Evolutionary conservation across 2,329 filamentous ascomycete genomes (phyloP).

Genomic region (Aspergillus ruber): DNA sequence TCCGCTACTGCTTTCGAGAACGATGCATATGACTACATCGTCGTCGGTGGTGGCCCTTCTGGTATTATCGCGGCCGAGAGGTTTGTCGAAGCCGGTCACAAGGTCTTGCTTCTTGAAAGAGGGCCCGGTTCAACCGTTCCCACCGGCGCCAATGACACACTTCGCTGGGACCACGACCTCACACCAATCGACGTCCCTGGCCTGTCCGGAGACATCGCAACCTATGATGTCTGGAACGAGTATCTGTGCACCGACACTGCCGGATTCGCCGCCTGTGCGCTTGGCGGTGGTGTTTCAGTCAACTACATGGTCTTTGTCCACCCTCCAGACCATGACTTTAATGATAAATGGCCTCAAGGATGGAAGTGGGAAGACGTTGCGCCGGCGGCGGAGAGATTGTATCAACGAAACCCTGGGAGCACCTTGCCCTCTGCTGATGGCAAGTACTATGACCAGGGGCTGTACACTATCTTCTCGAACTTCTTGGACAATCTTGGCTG

Average conservation of each 20-base stretch:
- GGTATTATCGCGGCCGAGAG: conserved; percentile 18
- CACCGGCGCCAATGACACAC: conserved; percentile 18
- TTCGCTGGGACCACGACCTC: conserved; percentile 15
- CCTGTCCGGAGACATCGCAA: conserved; percentile 18
- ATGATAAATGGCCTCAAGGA: conserved; percentile 64
- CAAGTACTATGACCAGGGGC: conserved; percentile 60
- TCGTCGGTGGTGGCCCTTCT: conserved; percentile 17
- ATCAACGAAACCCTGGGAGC: conserved; percentile 64
- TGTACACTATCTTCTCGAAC: conserved; percentile 56
- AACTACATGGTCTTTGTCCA: conserved; percentile 26
- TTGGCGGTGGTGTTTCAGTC: conserved; percentile 22
- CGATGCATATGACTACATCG: conserved; percentile 17
- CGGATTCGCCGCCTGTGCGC: conserved; percentile 19
- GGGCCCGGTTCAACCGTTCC: conserved; percentile 18
- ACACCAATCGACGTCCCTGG: conserved; percentile 22
- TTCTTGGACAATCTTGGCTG: conserved; percentile 58
- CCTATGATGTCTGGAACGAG: conserved; percentile 12
- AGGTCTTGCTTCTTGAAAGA: conserved; percentile 17
- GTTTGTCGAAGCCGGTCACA: conserved; percentile 18
- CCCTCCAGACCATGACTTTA: conserved; percentile 59
- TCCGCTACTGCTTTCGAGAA: conserved; percentile 12
- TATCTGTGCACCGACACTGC: conserved; percentile 17
- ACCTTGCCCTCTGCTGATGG: conserved; percentile 60
- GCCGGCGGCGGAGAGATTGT: conserved; percentile 55
- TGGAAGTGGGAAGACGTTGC: conserved; percentile 63